Evolutionary conservation across 495 filamentous ascomycete genomes (phyloP).

Genomic region (Lophiotrema nucula): DNA sequence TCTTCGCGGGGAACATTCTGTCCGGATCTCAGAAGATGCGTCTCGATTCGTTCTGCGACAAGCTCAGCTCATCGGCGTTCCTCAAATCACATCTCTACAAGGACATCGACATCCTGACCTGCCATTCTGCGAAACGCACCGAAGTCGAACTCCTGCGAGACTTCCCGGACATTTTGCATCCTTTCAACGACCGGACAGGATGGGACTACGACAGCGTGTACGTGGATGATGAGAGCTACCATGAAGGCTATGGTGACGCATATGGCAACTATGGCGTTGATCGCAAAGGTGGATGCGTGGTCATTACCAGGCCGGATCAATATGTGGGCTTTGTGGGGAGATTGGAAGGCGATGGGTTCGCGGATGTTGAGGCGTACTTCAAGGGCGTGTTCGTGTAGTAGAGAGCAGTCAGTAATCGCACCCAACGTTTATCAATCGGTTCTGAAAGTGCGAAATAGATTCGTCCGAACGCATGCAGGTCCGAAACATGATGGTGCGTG

Average conservation of each 20-base stretch:
- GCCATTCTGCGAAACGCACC: slow-evolving; percentile 54
- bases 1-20: slow-evolving; percentile 63
- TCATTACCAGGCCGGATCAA: slow-evolving; percentile 64
- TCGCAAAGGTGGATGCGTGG: slow-evolving; percentile 56
- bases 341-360: slow-evolving; percentile 50
- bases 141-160: slow-evolving; percentile 55
- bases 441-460: too few relatives aligned
- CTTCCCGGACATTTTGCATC: slow-evolving; percentile 57
- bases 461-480: too few relatives aligned
- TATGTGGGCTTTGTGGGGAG: slow-evolving; percentile 62
- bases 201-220: slow-evolving; percentile 68
- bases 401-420: too few relatives aligned
- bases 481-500: too few relatives aligned
- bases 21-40: slow-evolving; percentile 45
- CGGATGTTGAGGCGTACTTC: slow-evolving; percentile 40
- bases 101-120: slow-evolving; percentile 59
- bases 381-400: slow-evolving; percentile 18
- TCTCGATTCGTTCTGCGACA: slow-evolving; percentile 47
- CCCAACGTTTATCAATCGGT: too few relatives aligned
- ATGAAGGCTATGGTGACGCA: slow-evolving; percentile 61
- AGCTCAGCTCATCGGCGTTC: slow-evolving; percentile 42
- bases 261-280: slow-evolving; percentile 66
- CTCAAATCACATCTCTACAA: slow-evolving; percentile 47
- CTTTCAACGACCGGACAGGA: slow-evolving; percentile 55
- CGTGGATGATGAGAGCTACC: slow-evolving; percentile 60